Evolutionary conservation across 208 protist genomes (phyloP), one percentile per base, ranked within the genome.

Genomic region (Endotrypanum monterogeii): DNA sequence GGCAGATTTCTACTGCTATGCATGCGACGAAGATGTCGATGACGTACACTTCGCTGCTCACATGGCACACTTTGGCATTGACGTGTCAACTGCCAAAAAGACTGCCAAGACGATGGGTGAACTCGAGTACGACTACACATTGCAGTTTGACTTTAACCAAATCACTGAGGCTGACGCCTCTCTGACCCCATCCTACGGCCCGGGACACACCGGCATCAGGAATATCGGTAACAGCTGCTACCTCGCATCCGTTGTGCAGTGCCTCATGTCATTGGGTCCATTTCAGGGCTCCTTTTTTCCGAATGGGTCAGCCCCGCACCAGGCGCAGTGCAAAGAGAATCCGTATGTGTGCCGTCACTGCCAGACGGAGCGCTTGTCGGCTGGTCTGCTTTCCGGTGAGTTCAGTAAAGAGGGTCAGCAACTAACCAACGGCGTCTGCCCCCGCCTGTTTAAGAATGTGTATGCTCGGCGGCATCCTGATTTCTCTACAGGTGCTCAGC

Each of bases 201-300:
- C 98, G 9, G 98, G 98, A 1, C 89, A 86, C 74, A 98, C 94
- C 3, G 94, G 94, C 28, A 96, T 99, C 58, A 67, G 84, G 50
- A 99, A 99, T 88, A 90, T 99, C 54, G 99, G 99, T 55, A 99
- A 99, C 81, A 98, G 85, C 60, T 99, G 98, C 87, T 99, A 99
- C 85, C 91, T 99, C 67, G 85, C 93, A n/a, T 98, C 95, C 18
- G 90, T 98, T 1, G 51, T 99, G 80, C 98, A 99, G 89, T 89
- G 93, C 60, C 81, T 99, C 41, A 90, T 98, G 46, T 76, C 89
- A 3, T 44, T 99, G 23, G 37, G 79, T 5, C 73, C 86, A 1
- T 98, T 99, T 71, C 83, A 80, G 60, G 73, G 80, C n/a, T 77
- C 83, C 55, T 98, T 96, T 79, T 93, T 89, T 67, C 60, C 76